Evolutionary conservation across 225 moss, liverwort and hornwort species (phyloP), one percentile per base, ranked within the genome.

Genomic region (Marchantia polymorpha): DNA sequence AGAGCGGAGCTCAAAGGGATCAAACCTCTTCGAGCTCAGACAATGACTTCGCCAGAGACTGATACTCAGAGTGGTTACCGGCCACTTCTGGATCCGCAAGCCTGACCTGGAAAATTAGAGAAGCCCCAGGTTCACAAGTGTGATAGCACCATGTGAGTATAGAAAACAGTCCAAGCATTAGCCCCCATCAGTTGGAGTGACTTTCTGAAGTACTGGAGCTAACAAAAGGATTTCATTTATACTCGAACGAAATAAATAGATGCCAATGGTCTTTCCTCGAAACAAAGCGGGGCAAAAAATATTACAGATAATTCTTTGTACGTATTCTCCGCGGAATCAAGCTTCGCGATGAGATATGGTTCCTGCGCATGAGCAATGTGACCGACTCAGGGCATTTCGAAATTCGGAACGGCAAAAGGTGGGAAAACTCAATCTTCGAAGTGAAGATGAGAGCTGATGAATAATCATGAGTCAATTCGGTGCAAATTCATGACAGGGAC

Each of bases 41-140:
- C 84, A 99, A 74, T 15, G 95, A 90, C 73, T 89, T 99, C 5
- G 95, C 95, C 78, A 99, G 83, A 46, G 88, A 84, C 74, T 99
- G 99, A 66, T 92, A 99, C 77, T 95, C 99, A 30, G 74, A 89
- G 15, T 93, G 93, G 84, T 95, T 91, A 81, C 81, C 91, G 78
- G 99, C 89, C 70, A 99, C 87, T 26, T 95, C 95, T 82, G 97
- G 97, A 84, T 95, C 95, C 77, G 95, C 95, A 81, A 99, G 92
- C 86, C 92, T 92, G 85, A 92, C 88, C 96, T 96, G 89, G 81
- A 89, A 63, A 89, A 63, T 48, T 9, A 47, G 26, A 10, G 77
- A 55, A 73, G 54, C 31, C 10, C 9, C 20, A 12, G 64, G 69
- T 50, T 48, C 39, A 71, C 54, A 50, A 8, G n/a, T 56, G 2